Evolutionary conservation across 139 green algal species (phyloP), one percentile per base, ranked within the genome.

Genomic region (Yamagishiella unicocca): DNA sequence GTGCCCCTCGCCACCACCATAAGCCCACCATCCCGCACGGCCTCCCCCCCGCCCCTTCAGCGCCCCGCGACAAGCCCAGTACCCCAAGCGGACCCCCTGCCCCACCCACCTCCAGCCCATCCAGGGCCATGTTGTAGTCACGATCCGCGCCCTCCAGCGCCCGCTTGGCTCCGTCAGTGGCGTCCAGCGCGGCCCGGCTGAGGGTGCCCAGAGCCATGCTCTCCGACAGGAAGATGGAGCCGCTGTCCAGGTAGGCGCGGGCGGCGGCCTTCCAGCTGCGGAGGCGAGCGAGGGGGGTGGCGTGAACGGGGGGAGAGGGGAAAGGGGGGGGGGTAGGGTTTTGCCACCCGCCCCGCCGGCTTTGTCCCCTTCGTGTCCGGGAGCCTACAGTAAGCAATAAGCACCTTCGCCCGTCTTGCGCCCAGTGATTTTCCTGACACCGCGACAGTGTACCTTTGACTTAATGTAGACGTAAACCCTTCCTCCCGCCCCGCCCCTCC

Each of bases 41-140:
- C 58, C 58, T 67, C 58, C 6, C 58, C 58, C 58, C n/a, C 58
- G 24, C 58, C 58, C 24, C 58, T 9, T n/a, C 58, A n/a, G 17
- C 58, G 19, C 58, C 58, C 12, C 12, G 12, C 50, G 50, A 58
- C 50, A n/a, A n/a, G n/a, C n/a, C n/a, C n/a, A n/a, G n/a, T 17
- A 58, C 17, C 50, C 50, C 50, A 12, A 58, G 14, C 50, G 12
- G 14, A 58, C 50, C 50, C 50, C 17, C 50, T 9, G 17, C 58
- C 9, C 58, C 19, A n/a, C 70, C 35, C 64, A 86, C 80, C 61
- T 86, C 64, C 45, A 86, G 80, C 64, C 31, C 31, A 33, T 86
- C 87, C 33, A 93, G 83, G 7, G 70, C 87, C 17, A 55, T 58
- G 38, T 93, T 93, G 87, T 93, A 93, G 21, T 73, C 75, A 33